These are phyloP conservation scores for Geotrichum phurueaensis DNA, from an alignment of 1,139 yeast genomes.

Conservation along the genomic window DNA sequence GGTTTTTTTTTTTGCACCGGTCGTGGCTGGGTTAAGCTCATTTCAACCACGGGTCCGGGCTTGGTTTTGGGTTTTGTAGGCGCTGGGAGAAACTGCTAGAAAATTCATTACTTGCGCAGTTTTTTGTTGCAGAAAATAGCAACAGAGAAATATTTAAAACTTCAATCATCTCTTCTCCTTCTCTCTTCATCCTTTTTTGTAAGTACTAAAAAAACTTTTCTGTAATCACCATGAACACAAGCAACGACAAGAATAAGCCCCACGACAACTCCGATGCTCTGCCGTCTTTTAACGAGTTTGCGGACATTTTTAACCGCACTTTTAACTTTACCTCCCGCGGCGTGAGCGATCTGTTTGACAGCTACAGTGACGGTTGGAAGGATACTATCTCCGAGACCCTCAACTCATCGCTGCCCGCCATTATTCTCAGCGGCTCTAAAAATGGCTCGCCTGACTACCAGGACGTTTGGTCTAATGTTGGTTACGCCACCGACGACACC, in stretches of 20 bases:
- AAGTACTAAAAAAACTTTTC: too few species aligned
- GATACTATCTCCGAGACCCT: slow-evolving; percentile 7
- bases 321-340: not conserved
- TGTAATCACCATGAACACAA: too few species aligned
- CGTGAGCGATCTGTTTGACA: not conserved
- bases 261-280: not conserved
- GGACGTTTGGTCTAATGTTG: not conserved
- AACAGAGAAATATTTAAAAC: too few species aligned
- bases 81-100: too few species aligned
- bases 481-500: not conserved
- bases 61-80: too few species aligned
- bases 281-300: not conserved
- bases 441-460: not conserved
- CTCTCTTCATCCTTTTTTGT: too few species aligned
- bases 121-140: too few species aligned
- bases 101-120: too few species aligned
- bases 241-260: not conserved
- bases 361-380: not conserved
- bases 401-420: slow-evolving; percentile 10
- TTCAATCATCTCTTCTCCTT: too few species aligned
- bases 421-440: slow-evolving; percentile 4
- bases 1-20: too few species aligned
- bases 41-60: too few species aligned
- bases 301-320: not conserved
- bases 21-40: too few species aligned